Percentiles rank a stretch among this genome's conserved stretches.
These are phyloP conservation scores for Diaporthe citrichinensis DNA, from an alignment of 2,329 filamentous ascomycete genomes.

Conservation along the genomic window DNA sequence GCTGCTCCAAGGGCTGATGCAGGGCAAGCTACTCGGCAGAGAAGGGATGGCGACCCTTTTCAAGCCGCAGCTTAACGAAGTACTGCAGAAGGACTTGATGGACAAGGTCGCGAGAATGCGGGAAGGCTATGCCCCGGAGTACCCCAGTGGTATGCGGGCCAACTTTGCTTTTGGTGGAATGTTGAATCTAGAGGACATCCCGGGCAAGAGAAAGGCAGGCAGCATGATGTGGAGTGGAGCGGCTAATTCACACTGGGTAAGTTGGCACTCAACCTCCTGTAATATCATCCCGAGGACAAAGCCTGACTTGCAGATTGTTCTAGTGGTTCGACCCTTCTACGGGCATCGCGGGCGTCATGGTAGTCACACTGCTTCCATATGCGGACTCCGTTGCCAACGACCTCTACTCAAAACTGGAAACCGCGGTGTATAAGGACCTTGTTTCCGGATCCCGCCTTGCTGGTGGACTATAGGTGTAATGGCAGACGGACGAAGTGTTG, in stretches of 20 bases:
- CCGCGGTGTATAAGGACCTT: constrained; percentile 11
- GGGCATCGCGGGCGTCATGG: constrained; percentile 27
- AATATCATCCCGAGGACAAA: background rate
- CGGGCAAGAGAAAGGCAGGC: constrained; percentile 33
- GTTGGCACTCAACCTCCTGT: background rate
- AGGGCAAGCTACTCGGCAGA: constrained; percentile 38
- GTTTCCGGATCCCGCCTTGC: background rate
- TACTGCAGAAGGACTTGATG: constrained; percentile 41
- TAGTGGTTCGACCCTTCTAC: constrained; percentile 35
- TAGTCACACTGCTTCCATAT: constrained; percentile 20
- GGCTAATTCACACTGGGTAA: constrained; percentile 36
- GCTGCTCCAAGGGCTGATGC: constrained; percentile 42
- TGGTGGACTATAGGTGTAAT: background rate
- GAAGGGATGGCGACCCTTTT: constrained; percentile 44
- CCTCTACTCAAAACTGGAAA: constrained; percentile 31
- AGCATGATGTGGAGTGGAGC: constrained; percentile 39
- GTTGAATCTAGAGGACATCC: constrained; percentile 36
- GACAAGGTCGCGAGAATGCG: background rate
- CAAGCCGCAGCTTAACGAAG: constrained; percentile 41
- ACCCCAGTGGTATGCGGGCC: background rate
- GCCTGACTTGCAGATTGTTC: no score
- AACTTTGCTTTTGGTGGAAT: constrained; percentile 37
- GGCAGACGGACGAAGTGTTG: no score
- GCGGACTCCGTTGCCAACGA: constrained; percentile 17
- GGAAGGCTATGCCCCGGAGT: constrained; percentile 19